phyloP scores from a whole-genome alignment of 352 stramenopile species.

The Phytophthora tubulina region DNA sequence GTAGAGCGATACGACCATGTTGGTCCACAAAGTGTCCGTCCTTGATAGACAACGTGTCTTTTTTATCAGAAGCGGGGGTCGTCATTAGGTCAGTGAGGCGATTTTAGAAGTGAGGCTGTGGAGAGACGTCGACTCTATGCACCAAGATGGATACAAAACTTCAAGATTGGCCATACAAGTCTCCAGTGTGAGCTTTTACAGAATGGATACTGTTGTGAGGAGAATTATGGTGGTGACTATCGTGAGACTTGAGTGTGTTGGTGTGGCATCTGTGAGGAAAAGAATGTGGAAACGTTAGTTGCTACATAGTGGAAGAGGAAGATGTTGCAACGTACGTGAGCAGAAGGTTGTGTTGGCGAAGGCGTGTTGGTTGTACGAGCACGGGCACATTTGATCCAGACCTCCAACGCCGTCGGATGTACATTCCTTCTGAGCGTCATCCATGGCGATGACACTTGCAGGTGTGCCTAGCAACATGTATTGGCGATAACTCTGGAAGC shows the following conservation, averaged over 20 bases:
- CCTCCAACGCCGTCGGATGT: conserved; percentile 46
- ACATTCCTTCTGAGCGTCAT: conserved; percentile 64
- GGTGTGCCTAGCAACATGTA: conserved; percentile 77
- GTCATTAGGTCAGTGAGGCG: background rate
- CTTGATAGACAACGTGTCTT: conserved; percentile 54
- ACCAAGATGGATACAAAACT: conserved; percentile 19
- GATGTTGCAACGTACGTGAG: conserved; percentile 40
- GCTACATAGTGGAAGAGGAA: background rate
- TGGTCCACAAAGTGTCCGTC: conserved; percentile 65
- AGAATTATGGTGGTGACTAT: background rate
- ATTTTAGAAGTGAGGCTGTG: background rate
- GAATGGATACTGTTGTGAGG: background rate
- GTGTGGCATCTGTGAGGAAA: conserved; percentile 13
- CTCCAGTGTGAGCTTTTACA: background rate
- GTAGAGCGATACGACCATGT: conserved; percentile 50
- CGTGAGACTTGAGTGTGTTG: background rate
- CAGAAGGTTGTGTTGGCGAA: conserved; percentile 69
- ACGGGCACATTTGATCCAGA: conserved; percentile 62
- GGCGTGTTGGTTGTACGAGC: conserved; percentile 68
- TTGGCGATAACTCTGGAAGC: conserved; percentile 85
- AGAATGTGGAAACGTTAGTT: conserved; percentile 8
- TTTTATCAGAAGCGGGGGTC: conserved; percentile 16
- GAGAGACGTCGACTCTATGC: background rate
- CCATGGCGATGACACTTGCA: conserved; percentile 53
- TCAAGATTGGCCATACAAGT: conserved; percentile 17